Base-by-base conservation (phyloP, 2,329 filamentous ascomycete genomes). In the Paraconiothyrium brasiliense region DNA sequence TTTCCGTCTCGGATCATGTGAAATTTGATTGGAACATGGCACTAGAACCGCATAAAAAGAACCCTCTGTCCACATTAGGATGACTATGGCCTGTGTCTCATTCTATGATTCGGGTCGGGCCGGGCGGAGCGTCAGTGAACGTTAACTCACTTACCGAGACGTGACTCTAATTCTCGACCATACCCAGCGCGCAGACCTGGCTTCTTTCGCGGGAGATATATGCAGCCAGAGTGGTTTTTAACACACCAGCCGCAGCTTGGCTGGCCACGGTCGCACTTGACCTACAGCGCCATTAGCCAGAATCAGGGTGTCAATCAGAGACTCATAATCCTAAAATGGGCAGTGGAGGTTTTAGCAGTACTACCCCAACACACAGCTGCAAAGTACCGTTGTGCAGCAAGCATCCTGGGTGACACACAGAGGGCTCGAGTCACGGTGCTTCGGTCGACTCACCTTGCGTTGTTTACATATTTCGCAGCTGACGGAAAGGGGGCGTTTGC, bases 391-490 rank as follows among this genome's bases (percentile, higher is more conserved):
- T 20, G 39, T 16, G 39, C 5, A 41, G 39, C 39, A n/a, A n/a
- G 39, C 39, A 30, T 41, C 39, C 39, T 16, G 14, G 30, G 30
- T 50, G 27, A 50, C 47, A 34, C 47, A 32, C 39, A 41, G n/a
- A 16, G 13, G 5, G n/a, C 39, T 41, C 39, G 39, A 20, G 16
- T 4, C 14, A 7, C 16, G n/a, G 39, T 16, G 39, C 39, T 37
- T 46, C 2, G 44, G 27, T 24, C 24, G n/a, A 48, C 57, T 48
- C 41, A 58, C 61, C 84, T 94, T 94, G 81, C 92, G 84, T 77
- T 91, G 89, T 79, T 94, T 93, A 82, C 91, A 93, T 55, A 91
- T 84, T 79, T 94, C 92, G 74, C 92, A 87, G 70, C 83, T 85
- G 37, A 86, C 85, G 54, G 79, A 81, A 73, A 85, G 79, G 47